Percentiles rank a stretch among this genome's conserved stretches.
phyloP scores from a whole-genome alignment of 2,329 filamentous ascomycete species.

The Clonostachys chloroleuca region DNA sequence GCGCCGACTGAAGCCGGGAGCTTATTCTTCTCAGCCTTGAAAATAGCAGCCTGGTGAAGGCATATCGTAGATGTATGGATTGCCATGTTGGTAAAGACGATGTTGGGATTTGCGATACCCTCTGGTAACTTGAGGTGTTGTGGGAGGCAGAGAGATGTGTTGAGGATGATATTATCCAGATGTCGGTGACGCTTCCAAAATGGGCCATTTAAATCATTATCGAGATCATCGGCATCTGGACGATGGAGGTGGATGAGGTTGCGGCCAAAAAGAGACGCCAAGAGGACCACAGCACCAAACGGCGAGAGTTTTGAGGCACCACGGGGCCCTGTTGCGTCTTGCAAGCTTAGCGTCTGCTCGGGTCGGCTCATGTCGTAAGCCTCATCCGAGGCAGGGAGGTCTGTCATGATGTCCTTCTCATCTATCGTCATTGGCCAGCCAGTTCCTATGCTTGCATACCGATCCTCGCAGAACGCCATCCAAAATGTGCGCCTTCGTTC shows the following conservation, averaged over 20 bases:
- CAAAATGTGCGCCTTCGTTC: slow-evolving; percentile 91
- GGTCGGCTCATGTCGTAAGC: slow-evolving; percentile 77
- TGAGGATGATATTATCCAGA: slow-evolving; percentile 86
- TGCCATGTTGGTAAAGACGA: slow-evolving; percentile 94
- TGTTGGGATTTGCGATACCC: slow-evolving; percentile 74
- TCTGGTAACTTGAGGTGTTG: slow-evolving; percentile 72
- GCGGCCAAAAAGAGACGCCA: slow-evolving; percentile 86
- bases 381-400: slow-evolving; percentile 79
- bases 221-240: slow-evolving; percentile 73
- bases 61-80: slow-evolving; percentile 96
- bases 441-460: slow-evolving; percentile 92
- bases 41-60: slow-evolving; percentile 96
- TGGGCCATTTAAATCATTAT: slow-evolving; percentile 83
- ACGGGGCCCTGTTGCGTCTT: slow-evolving; percentile 64
- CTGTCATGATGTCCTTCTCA: slow-evolving; percentile 84
- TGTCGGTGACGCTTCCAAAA: slow-evolving; percentile 93
- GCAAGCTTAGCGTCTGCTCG: slow-evolving; percentile 65
- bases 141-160: slow-evolving; percentile 81
- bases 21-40: slow-evolving; percentile 88
- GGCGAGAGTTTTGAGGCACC: slow-evolving; percentile 73
- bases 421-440: slow-evolving; percentile 96
- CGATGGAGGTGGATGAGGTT: slow-evolving; percentile 91
- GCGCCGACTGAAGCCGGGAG: slow-evolving; percentile 72
- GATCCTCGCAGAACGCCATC: slow-evolving; percentile 86
- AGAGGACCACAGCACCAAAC: slow-evolving; percentile 75